Evolutionary conservation across 2,329 filamentous ascomycete species (phyloP).

Genomic region (Colletotrichum lindemuthianum): DNA sequence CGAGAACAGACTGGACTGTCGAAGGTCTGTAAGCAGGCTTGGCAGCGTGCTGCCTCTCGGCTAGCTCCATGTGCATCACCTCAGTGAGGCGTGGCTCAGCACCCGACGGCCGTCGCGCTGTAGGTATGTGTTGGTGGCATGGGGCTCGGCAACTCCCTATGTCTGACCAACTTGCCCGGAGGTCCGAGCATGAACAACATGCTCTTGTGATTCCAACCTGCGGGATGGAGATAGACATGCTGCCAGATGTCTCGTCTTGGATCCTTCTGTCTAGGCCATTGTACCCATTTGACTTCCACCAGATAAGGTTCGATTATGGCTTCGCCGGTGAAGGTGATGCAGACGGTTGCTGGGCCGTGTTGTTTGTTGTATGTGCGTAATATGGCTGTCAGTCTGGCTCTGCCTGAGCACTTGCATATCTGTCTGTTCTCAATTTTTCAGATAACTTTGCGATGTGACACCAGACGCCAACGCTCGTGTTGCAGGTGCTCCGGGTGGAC

Average conservation of each 20-base stretch:
- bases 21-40: constrained; percentile 16
- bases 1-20: constrained; percentile 14
- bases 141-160: constrained; percentile 20
- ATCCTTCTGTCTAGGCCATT: background rate
- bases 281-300: background rate
- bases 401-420: constrained; percentile 10
- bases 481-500: constrained; percentile 17
- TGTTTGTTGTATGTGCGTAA: background rate
- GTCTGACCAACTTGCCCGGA: constrained; percentile 24
- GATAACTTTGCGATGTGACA: constrained; percentile 3
- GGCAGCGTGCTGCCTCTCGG: constrained; percentile 6
- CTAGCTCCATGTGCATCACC: constrained; percentile 3
- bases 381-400: background rate
- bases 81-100: constrained; percentile 9
- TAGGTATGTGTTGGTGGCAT: constrained; percentile 14
- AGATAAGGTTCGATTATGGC: background rate
- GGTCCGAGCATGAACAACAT: constrained; percentile 29
- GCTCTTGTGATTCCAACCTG: background rate
- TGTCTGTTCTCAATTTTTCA: constrained; percentile 7
- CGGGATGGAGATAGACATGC: background rate
- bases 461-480: constrained; percentile 20
- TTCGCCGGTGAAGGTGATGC: too few relatives aligned
- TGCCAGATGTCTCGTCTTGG: background rate
- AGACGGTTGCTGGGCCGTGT: too few relatives aligned
- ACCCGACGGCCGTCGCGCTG: constrained; percentile 10